phyloP scores from a whole-genome alignment of 2,329 filamentous ascomycete species.

The Fusarium poae region DNA sequence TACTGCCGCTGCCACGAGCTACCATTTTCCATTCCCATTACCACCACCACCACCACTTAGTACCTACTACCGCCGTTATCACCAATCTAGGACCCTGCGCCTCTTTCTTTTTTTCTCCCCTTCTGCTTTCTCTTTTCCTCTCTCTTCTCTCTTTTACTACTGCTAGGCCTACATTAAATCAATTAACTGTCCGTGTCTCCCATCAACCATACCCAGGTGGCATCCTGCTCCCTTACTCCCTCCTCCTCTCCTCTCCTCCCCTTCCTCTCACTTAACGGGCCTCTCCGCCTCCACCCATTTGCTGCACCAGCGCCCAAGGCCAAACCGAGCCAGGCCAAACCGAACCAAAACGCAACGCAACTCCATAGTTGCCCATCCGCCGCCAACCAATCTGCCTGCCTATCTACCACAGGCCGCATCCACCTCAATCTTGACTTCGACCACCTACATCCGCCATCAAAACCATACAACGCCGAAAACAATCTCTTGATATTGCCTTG shows the following conservation, averaged over 20 bases:
- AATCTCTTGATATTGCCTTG: constrained; percentile 11
- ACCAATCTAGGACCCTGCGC: constrained; percentile 21
- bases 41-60: background rate
- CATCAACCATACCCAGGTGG: constrained; percentile 14
- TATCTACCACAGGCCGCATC: constrained; percentile 37
- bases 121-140: background rate
- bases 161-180: constrained; percentile 18
- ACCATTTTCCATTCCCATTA: background rate
- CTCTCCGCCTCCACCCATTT: constrained; percentile 38
- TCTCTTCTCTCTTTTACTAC: constrained; percentile 3
- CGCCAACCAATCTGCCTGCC: constrained; percentile 18
- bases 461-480: constrained; percentile 17
- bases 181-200: constrained; percentile 25
- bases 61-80: constrained; percentile 1
- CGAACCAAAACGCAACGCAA: constrained; percentile 28
- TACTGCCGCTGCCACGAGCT: background rate
- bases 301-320: constrained; percentile 32
- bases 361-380: constrained; percentile 41
- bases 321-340: constrained; percentile 16
- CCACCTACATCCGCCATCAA: constrained; percentile 34
- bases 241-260: constrained; percentile 12
- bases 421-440: constrained; percentile 40
- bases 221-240: constrained; percentile 9
- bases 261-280: constrained; percentile 6
- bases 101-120: constrained; percentile 7